These are phyloP conservation scores for Galerina sulciceps DNA, from an alignment of 768 basidiomycete species.

Conservation along the genomic window DNA sequence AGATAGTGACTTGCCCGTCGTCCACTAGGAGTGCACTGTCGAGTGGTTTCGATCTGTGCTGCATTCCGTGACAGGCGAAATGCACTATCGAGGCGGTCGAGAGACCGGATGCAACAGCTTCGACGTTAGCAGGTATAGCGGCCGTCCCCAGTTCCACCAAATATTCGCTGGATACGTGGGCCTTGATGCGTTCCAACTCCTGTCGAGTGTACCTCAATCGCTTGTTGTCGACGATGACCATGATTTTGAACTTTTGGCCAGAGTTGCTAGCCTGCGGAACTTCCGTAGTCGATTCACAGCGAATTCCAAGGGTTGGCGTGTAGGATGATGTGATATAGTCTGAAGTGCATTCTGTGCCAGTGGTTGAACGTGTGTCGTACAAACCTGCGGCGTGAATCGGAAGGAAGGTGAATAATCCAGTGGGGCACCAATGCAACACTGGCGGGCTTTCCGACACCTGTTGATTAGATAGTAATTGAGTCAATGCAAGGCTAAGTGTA, in stretches of 20 bases:
- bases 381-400: slow-evolving; percentile 44
- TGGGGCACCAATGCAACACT: slow-evolving; percentile 4
- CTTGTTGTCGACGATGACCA: slow-evolving; percentile 14
- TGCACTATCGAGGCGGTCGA: slow-evolving; percentile 25
- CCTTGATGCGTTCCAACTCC: slow-evolving; percentile 14
- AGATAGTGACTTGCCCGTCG: slow-evolving; percentile 17
- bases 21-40: slow-evolving; percentile 25
- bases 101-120: background rate
- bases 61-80: slow-evolving; percentile 33
- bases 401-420: slow-evolving; percentile 35
- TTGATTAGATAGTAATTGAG: too few relatives aligned
- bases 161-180: slow-evolving; percentile 12
- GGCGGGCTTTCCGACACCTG: too few relatives aligned
- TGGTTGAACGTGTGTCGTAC: slow-evolving; percentile 23
- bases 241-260: slow-evolving; percentile 23
- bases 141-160: slow-evolving; percentile 14
- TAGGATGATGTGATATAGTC: slow-evolving; percentile 30
- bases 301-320: slow-evolving; percentile 13
- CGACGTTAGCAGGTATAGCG: slow-evolving; percentile 10
- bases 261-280: background rate
- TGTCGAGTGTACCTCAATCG: background rate
- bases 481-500: too few relatives aligned
- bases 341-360: slow-evolving; percentile 11
- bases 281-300: background rate
- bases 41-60: slow-evolving; percentile 27